Evolutionary conservation across 805 yeast genomes (phyloP).

Genomic region (Komagataella pseudopastoris): DNA sequence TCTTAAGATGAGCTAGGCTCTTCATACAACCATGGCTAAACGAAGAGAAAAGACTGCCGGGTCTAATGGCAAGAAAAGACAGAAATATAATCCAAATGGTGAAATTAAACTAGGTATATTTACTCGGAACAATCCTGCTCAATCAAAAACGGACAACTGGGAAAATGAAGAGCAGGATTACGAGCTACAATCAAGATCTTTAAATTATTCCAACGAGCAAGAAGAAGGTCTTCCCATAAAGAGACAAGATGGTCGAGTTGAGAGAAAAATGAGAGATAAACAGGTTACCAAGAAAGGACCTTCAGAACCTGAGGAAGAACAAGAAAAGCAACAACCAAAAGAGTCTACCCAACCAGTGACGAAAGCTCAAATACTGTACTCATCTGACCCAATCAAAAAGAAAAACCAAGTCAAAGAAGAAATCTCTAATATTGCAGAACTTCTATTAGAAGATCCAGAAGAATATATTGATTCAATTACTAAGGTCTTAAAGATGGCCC

Average conservation of each 20-base stretch:
- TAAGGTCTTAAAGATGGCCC: constrained; percentile 57
- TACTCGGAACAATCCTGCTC: not conserved
- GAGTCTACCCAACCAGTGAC: constrained; percentile 6
- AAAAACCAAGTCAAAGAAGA: constrained; percentile 63
- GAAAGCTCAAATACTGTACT: constrained; percentile 23
- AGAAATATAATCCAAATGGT: not conserved
- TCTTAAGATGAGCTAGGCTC: not conserved
- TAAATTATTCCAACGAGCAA: constrained; percentile 27
- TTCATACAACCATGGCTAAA: not conserved
- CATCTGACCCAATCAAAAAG: constrained; percentile 32
- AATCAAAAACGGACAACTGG: constrained; percentile 22
- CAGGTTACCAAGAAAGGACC: constrained; percentile 2
- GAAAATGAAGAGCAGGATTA: constrained; percentile 73
- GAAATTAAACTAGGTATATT: not conserved
- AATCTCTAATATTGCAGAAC: constrained; percentile 69
- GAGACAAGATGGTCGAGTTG: constrained; percentile 55
- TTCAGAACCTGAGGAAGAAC: constrained; percentile 6
- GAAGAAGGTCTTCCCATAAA: constrained; percentile 74
- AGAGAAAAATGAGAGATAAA: constrained; percentile 38
- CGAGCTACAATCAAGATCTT: constrained; percentile 56
- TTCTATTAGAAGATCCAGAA: constrained; percentile 78
- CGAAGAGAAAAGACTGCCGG: not conserved
- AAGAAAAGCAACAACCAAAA: constrained; percentile 1
- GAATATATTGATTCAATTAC: constrained; percentile 56
- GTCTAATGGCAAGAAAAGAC: not conserved